These are phyloP conservation scores for Aspergillus heteromorphus DNA, from an alignment of 495 filamentous ascomycete genomes.

Conservation along the genomic window DNA sequence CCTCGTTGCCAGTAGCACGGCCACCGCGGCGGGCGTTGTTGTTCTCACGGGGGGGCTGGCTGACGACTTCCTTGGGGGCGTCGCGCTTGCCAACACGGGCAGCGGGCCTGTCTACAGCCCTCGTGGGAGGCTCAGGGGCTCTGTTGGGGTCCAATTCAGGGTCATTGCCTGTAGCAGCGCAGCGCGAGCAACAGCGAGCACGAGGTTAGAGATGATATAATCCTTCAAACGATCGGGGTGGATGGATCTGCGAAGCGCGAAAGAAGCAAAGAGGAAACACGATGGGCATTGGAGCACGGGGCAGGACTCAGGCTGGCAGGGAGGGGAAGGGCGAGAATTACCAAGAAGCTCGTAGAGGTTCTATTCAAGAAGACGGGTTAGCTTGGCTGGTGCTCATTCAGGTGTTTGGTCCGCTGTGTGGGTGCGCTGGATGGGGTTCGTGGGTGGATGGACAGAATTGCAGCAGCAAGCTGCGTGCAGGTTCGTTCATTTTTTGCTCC, in stretches of 20 bases:
- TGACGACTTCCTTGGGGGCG: constrained; percentile 62
- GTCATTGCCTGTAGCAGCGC: constrained; percentile 65
- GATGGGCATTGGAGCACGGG: background rate
- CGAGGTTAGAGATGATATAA: constrained; percentile 20
- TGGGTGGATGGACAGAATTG: background rate
- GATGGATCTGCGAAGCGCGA: constrained; percentile 8
- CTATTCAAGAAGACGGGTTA: constrained; percentile 33
- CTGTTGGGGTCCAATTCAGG: constrained; percentile 78
- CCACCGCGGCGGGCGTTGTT: constrained; percentile 51
- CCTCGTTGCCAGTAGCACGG: constrained; percentile 70
- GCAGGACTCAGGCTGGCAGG: constrained; percentile 4
- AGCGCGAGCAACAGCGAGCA: constrained; percentile 12
- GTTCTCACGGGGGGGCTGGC: constrained; percentile 33
- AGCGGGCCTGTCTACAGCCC: constrained; percentile 79
- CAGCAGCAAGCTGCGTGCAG: background rate
- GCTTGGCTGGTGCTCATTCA: constrained; percentile 4
- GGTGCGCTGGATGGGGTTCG: background rate
- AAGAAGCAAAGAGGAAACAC: constrained; percentile 8
- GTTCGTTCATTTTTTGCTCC: background rate
- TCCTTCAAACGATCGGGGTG: constrained; percentile 2
- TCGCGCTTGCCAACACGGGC: constrained; percentile 84
- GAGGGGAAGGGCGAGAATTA: constrained; percentile 45
- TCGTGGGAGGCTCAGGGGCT: constrained; percentile 69
- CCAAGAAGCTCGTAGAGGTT: constrained; percentile 88
- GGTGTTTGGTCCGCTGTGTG: background rate